Conservation (phyloP, 768 basidiomycete genomes). For the Lactarius trivialis region DNA sequence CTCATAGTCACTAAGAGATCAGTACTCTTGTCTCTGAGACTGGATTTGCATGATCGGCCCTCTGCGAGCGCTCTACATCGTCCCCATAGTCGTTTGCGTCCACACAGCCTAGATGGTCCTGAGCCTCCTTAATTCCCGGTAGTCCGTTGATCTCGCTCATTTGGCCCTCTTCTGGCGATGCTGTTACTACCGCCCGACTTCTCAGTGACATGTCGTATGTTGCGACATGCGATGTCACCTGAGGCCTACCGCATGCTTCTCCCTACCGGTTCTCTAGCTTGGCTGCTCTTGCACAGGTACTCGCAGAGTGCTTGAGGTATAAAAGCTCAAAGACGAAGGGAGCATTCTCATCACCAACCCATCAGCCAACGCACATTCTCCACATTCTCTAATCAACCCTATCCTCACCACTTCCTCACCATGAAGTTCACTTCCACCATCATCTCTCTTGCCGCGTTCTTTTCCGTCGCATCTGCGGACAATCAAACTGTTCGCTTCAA, state of each 20-base stretch:
- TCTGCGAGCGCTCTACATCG: too few relatives aligned
- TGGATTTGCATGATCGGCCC: too few relatives aligned
- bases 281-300: neutral
- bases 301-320: too few relatives aligned
- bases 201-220: neutral
- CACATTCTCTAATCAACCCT: neutral
- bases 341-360: neutral
- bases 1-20: too few relatives aligned
- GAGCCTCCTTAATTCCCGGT: neutral
- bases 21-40: too few relatives aligned
- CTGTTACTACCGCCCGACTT: neutral
- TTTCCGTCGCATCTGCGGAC: neutral
- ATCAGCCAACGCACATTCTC: too few relatives aligned
- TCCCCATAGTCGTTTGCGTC: too few relatives aligned
- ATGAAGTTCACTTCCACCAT: too few relatives aligned
- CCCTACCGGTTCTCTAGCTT: neutral
- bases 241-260: neutral
- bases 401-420: too few relatives aligned
- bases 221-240: neutral
- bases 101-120: neutral
- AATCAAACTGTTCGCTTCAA: slow-evolving; percentile 2
- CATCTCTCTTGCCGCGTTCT: too few relatives aligned
- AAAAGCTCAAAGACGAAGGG: neutral
- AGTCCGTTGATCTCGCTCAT: neutral
- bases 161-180: neutral